phyloP scores from a whole-genome alignment of 305 asterid species.

The Rubia balearica region DNA sequence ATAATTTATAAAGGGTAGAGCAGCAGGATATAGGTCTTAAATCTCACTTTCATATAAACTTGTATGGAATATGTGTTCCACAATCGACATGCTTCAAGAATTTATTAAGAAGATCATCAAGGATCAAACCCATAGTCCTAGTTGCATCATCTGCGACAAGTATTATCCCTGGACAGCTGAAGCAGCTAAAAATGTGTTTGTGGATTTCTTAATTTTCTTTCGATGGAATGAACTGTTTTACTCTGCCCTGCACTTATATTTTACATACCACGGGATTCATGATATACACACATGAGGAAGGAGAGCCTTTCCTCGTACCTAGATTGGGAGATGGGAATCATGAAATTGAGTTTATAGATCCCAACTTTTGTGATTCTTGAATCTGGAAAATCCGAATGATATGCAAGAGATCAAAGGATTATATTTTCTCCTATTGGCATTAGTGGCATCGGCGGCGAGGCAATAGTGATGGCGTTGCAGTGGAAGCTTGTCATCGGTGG shows the following conservation, averaged over 20 bases:
- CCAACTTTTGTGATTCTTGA: constrained; percentile 38
- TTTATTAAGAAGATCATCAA: constrained; percentile 3
- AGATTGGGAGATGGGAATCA: constrained; percentile 22
- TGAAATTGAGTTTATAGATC: constrained; percentile 26
- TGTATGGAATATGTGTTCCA: constrained; percentile 10
- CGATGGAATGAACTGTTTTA: constrained; percentile 51
- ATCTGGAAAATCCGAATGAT: constrained; percentile 15
- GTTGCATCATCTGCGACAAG: constrained; percentile 46
- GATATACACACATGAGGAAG: background rate
- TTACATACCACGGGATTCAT: constrained; percentile 15
- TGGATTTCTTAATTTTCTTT: constrained; percentile 31
- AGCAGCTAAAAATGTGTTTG: constrained; percentile 24
- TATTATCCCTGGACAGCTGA: constrained; percentile 31
- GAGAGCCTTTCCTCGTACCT: constrained; percentile 36
- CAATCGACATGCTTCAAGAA: constrained; percentile 6
- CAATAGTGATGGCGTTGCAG: too few relatives aligned
- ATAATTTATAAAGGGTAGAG: too few relatives aligned
- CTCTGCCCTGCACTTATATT: constrained; percentile 28
- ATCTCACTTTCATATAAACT: too few relatives aligned
- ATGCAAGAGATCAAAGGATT: constrained; percentile 15
- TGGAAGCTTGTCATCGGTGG: too few relatives aligned
- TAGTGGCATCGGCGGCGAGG: too few relatives aligned
- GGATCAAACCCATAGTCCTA: constrained; percentile 22
- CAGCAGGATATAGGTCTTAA: too few relatives aligned
- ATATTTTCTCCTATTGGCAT: too few relatives aligned